Conservation (phyloP, 75 land plant species). For the Azolla pinnata region DNA sequence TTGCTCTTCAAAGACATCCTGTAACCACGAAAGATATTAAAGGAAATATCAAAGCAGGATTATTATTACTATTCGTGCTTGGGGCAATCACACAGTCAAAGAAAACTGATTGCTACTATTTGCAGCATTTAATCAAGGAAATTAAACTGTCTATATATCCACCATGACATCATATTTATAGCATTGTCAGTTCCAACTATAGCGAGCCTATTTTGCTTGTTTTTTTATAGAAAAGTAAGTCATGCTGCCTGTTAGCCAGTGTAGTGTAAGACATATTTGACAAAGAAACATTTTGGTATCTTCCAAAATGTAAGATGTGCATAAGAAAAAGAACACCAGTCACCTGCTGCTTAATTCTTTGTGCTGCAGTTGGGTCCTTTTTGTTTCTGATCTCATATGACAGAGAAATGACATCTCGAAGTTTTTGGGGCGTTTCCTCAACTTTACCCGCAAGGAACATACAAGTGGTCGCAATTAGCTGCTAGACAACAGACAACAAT, state of each 20-base stretch:
- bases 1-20: conserved; percentile 49
- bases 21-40: background rate
- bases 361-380: conserved; percentile 71
- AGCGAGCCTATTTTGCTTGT: too few species aligned
- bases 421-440: conserved; percentile 39
- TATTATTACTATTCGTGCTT: too few species aligned
- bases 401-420: conserved; percentile 29
- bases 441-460: conserved; percentile 52
- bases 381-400: conserved; percentile 47
- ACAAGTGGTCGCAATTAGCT: conserved; percentile 41
- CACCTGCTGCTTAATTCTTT: conserved; percentile 74
- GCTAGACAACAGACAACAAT: conserved; percentile 4
- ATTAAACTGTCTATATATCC: too few species aligned
- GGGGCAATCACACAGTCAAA: too few species aligned
- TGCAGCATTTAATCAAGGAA: too few species aligned
- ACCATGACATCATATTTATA: too few species aligned
- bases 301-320: background rate
- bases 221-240: too few species aligned
- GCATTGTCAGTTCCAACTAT: too few species aligned
- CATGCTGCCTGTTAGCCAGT: background rate
- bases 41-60: too few species aligned
- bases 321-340: background rate
- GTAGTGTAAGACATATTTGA: background rate
- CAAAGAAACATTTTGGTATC: background rate
- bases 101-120: too few species aligned